Evolutionary conservation across 768 basidiomycete species (phyloP), one percentile per base, ranked within the genome.

Genomic region (Hypsizygus marmoreus): DNA sequence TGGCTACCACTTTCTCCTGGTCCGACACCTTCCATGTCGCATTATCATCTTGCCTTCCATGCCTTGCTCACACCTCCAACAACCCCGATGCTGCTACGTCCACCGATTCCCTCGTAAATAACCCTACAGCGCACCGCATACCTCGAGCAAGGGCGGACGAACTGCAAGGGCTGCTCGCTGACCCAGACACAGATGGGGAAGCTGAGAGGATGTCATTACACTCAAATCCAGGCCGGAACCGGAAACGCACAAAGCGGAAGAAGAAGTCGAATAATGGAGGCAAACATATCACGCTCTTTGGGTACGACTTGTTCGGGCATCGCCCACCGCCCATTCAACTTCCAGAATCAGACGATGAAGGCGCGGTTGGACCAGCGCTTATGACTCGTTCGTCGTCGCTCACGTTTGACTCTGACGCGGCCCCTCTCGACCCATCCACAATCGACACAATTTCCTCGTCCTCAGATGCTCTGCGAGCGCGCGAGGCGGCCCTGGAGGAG

Each of bases 401-500:
- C 16, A 83, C 82, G 4, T 74, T 86, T 32, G 87, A 88, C 62
- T 81, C 82, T 0, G 87, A 88, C 50, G 86, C 87, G 3, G 78
- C 85, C 4, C 80, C 80, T 1, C 67, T 89, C 11, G 83, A 84
- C 40, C 62, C 77, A 6, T 71, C 76, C 8, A 68, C 74, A 13
- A 86, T 89, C 43, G 76, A 72, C 40, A 70, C 69, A 22, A 55
- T 83, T 28, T 74, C 81, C 5, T 68, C 72, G 0, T 70, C 73
- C 0, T 70, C 64, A 49, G 71, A 66, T 63, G 66, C 26, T 48
- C 66, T 47, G 60, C 59, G 67, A 30, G 59, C 67, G 19, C 53
- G 65, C 9, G 72, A 63, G 4, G 74, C 68, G 43, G 70, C 67
- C 20, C 74, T 76, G 48, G 67, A 67, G 10, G 64, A 64, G 33